Evolutionary conservation across 768 basidiomycete species (phyloP), one percentile per base, ranked within the genome.

Genomic region (Trametes maxima): DNA sequence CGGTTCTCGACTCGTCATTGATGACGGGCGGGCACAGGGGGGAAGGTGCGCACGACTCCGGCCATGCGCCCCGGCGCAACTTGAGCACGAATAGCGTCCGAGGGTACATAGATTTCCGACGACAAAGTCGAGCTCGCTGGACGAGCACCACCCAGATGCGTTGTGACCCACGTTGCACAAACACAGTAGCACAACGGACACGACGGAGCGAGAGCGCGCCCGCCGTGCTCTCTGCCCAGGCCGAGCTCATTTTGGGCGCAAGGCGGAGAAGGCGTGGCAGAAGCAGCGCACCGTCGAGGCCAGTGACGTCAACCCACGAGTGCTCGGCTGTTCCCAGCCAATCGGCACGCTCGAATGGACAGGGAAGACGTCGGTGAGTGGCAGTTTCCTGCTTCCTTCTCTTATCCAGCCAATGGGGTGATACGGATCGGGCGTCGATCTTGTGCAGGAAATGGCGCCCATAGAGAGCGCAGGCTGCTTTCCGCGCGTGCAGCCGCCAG

Each of bases 351-450:
- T 13, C 36, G 14, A 13, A 8, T 19, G 47, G 16, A 39, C 36
- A 47, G 14, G 35, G 37, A 47, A 39, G 47, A 57, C 57, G 57
- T 58, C 57, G 51, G 19, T 5, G 43, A 2, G 21, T 45, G 45
- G 46, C 43, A 56, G 55, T 43, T 8, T 1, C 24, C 22, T 19
- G 56, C 47, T 42, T 50, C 46, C 21, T 43, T 16, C 25, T 13
- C 57, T 58, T 58, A 58, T 58, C 57, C 57, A 33, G 57, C 57
- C 48, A 58, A 58, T 58, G 28, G 40, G 40, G 17, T 13, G 46
- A 40, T 47, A 22, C 16, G 12, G 28, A 58, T 57, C 56, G 46
- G 47, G 56, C n/a, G 24, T n/a, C 16, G 56, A 57, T 58, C 57
- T 58, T 50, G 48, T 25, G 48, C 6, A 28, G 36, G 55, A 57